phyloP scores from a whole-genome alignment of 2,329 filamentous ascomycete species.

The Thelonectria discophora region DNA sequence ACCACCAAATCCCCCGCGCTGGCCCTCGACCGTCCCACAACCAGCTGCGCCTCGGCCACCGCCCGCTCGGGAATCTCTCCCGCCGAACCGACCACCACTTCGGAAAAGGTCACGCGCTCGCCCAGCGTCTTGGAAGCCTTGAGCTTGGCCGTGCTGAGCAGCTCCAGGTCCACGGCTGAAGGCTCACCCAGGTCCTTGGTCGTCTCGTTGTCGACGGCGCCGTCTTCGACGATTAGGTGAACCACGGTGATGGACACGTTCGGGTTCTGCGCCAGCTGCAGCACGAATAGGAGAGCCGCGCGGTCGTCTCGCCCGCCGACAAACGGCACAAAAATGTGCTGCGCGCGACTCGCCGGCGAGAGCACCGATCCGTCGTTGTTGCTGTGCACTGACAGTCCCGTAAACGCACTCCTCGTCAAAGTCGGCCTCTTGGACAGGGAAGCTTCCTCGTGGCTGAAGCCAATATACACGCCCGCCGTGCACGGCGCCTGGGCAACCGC shows the following conservation, averaged over 20 bases:
- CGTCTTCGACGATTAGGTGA: conserved; percentile 47
- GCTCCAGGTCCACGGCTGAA: conserved; percentile 41
- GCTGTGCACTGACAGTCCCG: conserved; percentile 39
- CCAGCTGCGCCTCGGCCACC: conserved; percentile 30
- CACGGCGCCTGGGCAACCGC: conserved; percentile 76
- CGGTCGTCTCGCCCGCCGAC: conserved; percentile 86
- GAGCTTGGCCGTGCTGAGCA: conserved; percentile 38
- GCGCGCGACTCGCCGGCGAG: conserved; percentile 71
- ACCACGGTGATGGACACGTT: conserved; percentile 82
- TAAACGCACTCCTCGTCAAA: conserved; percentile 45
- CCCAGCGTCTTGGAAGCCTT: conserved; percentile 30
- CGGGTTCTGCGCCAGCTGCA: conserved; percentile 83
- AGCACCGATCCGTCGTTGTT: conserved; percentile 63
- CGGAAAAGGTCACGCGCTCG: conserved; percentile 34
- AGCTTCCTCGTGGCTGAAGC: conserved; percentile 48
- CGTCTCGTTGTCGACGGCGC: conserved; percentile 21
- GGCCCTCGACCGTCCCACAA: conserved; percentile 35
- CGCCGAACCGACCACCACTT: conserved; percentile 37
- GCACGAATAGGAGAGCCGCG: conserved; percentile 78
- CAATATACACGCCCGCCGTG: conserved; percentile 68
- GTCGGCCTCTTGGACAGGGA: conserved; percentile 57
- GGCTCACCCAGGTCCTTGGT: conserved; percentile 27
- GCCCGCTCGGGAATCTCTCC: conserved; percentile 41
- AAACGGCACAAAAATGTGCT: conserved; percentile 89
- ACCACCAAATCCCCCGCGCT: conserved; percentile 42